Conservation (phyloP, 306 rosid species). For the Vigna reflexopilosa region DNA sequence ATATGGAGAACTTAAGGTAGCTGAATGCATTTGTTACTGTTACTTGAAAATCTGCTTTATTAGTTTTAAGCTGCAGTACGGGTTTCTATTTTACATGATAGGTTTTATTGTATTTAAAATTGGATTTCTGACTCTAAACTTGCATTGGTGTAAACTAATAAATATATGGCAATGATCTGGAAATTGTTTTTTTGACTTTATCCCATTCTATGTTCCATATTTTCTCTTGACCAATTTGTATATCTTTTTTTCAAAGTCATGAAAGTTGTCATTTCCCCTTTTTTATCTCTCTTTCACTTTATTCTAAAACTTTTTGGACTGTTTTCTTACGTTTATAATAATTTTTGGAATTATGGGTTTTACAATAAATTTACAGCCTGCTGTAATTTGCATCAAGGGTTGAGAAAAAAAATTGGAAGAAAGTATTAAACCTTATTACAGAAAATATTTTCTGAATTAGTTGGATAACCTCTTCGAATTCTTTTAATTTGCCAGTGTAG, state of each 20-base stretch:
- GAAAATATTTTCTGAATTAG: neutral
- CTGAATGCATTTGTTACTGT: neutral
- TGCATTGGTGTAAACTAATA: neutral
- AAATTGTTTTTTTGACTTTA: neutral
- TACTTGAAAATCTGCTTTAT: neutral
- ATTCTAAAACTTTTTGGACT: neutral
- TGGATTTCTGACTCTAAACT: neutral
- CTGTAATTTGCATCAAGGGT: conserved; percentile 12
- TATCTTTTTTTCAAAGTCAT: conserved; percentile 2
- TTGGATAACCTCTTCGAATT: neutral
- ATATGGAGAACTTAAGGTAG: neutral
- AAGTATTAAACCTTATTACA: neutral
- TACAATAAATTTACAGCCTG: neutral
- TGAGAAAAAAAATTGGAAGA: conserved; percentile 19
- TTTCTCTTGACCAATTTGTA: neutral
- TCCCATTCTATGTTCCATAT: neutral
- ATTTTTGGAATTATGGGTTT: neutral
- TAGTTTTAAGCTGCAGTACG: neutral
- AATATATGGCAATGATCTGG: neutral
- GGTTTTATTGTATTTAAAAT: neutral
- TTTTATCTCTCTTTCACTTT: neutral
- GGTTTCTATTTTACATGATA: neutral
- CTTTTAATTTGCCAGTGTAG: neutral
- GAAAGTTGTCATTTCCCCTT: neutral
- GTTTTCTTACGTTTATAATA: neutral